These are phyloP conservation scores for Penicillium crustosum DNA, from an alignment of 2,329 filamentous ascomycete genomes.

Conservation along the genomic window DNA sequence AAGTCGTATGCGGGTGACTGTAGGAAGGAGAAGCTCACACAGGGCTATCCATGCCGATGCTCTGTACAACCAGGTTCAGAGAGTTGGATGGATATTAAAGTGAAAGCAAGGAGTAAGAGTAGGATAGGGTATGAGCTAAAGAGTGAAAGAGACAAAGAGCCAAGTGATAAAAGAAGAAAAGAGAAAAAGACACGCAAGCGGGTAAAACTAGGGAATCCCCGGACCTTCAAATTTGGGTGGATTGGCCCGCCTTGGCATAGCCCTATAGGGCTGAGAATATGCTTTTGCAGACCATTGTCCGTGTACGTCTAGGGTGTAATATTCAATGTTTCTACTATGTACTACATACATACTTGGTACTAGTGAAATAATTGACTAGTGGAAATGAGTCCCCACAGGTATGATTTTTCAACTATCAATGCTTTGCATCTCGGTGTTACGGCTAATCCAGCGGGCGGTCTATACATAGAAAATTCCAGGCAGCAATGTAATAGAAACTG, in stretches of 20 bases:
- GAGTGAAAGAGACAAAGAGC: background rate
- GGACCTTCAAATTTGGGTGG: background rate
- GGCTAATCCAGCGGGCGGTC: background rate
- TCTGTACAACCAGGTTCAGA: background rate
- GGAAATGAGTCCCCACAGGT: background rate
- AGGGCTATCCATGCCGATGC: background rate
- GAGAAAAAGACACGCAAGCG: slow-evolving; percentile 2
- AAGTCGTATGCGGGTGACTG: background rate
- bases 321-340: too few species aligned
- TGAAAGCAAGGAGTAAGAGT: background rate
- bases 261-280: slow-evolving; percentile 29
- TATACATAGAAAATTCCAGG: background rate
- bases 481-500: background rate
- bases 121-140: background rate
- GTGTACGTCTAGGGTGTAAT: background rate
- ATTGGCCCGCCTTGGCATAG: slow-evolving; percentile 17
- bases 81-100: background rate
- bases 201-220: background rate
- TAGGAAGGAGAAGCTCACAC: slow-evolving; percentile 9
- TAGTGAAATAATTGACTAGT: background rate
- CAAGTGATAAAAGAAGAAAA: background rate
- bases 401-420: background rate
- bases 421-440: background rate
- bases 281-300: background rate
- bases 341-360: too few species aligned